Conservation (phyloP, 169 alveolate species). For the Plasmodium vivax region DNA sequence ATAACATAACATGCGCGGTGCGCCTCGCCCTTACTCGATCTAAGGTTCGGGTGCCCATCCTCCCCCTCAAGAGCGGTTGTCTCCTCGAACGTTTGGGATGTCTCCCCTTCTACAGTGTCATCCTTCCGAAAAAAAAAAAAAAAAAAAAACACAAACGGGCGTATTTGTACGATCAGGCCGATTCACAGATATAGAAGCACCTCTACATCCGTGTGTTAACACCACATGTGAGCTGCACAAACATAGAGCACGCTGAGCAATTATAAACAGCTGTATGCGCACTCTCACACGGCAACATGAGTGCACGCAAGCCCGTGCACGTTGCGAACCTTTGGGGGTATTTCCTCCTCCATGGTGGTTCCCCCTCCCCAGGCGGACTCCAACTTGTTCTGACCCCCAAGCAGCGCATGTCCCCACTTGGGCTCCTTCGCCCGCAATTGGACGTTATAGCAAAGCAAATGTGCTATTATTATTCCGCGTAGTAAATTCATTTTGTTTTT, state of each 20-base stretch:
- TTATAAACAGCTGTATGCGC: background rate
- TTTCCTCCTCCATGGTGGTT: background rate
- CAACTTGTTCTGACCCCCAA: background rate
- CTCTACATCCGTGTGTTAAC: background rate
- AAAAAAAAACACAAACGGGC: background rate
- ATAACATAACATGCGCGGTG: background rate
- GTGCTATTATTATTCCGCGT: slow-evolving; percentile 15
- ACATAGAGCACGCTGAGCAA: background rate
- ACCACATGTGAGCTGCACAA: background rate
- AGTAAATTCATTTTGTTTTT: slow-evolving; percentile 35
- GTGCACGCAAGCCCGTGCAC: too few relatives aligned
- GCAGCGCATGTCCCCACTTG: background rate
- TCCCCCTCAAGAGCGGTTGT: background rate
- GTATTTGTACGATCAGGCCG: background rate
- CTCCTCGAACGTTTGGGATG: background rate
- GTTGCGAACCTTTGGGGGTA: slow-evolving; percentile 10
- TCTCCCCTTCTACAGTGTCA: background rate
- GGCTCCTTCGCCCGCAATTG: slow-evolving; percentile 3
- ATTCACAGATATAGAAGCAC: background rate
- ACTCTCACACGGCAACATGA: background rate
- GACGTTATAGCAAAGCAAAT: slow-evolving; percentile 17
- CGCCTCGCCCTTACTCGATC: slow-evolving; percentile 31
- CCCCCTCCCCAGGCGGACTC: slow-evolving; percentile 1
- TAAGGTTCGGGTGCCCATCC: slow-evolving; percentile 10
- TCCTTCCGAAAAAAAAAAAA: background rate